phyloP scores from a whole-genome alignment of 2,329 filamentous ascomycete species.

The Talaromyces rugulosus region DNA sequence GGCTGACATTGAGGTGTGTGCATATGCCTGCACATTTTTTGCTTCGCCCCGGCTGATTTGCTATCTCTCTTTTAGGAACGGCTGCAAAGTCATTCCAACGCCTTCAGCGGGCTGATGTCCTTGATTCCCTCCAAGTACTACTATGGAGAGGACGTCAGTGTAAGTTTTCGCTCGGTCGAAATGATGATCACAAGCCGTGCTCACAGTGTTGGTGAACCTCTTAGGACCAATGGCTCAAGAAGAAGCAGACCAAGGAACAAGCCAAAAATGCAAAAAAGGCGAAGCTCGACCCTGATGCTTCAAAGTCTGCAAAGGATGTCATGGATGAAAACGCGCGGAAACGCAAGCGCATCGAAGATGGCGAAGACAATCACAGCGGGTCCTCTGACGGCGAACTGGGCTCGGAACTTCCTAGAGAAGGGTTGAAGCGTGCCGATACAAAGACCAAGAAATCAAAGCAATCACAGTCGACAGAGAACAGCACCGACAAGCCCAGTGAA shows the following conservation, averaged over 20 bases:
- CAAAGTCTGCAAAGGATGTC: slow-evolving; percentile 87
- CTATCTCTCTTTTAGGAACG: slow-evolving; percentile 37
- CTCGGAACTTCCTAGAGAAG: slow-evolving; percentile 55
- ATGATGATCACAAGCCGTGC: neutral
- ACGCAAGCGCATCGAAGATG: slow-evolving; percentile 64
- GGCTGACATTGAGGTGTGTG: slow-evolving; percentile 36
- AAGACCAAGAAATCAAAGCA: slow-evolving; percentile 55
- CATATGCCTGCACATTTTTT: slow-evolving; percentile 16
- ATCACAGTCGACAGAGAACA: slow-evolving; percentile 24
- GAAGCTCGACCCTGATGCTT: slow-evolving; percentile 87
- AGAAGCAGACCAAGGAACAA: slow-evolving; percentile 76
- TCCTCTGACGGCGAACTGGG: slow-evolving; percentile 45
- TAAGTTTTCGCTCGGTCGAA: slow-evolving; percentile 47
- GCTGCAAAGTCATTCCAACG: slow-evolving; percentile 57
- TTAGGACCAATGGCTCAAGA: neutral
- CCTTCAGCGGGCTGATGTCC: slow-evolving; percentile 81
- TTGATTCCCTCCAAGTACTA: slow-evolving; percentile 88
- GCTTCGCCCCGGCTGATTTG: slow-evolving; percentile 12
- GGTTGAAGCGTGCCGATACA: slow-evolving; percentile 48
- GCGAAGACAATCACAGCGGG: slow-evolving; percentile 43
- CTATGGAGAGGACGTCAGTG: slow-evolving; percentile 78
- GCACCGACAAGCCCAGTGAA: slow-evolving; percentile 18
- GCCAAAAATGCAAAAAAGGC: slow-evolving; percentile 76
- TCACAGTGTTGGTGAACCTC: neutral
- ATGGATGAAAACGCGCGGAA: slow-evolving; percentile 81